Evolutionary conservation across 2,329 filamentous ascomycete genomes (phyloP).

Genomic region (Aspergillus sp.): DNA sequence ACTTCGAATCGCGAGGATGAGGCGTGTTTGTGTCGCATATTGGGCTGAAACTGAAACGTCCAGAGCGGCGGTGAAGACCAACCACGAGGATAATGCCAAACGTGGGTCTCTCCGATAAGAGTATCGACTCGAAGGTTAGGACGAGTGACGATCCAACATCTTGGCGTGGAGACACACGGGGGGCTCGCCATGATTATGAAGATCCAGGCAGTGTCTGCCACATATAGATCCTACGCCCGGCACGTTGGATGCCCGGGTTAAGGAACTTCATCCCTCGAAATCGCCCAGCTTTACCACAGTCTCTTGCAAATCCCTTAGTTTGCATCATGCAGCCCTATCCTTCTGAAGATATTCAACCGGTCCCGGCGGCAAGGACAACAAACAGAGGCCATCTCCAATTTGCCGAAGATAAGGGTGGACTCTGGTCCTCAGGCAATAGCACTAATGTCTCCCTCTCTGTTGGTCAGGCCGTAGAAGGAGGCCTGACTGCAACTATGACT

Average conservation of each 20-base stretch:
- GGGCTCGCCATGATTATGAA: background rate
- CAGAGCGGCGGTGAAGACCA: constrained; percentile 13
- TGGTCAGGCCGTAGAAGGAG: constrained; percentile 15
- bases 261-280: constrained; percentile 6
- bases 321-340: constrained; percentile 16
- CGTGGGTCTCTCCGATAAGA: constrained; percentile 3
- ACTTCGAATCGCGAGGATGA: background rate
- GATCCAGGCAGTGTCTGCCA: background rate
- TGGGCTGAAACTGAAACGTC: constrained; percentile 14
- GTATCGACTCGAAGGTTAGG: background rate
- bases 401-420: constrained; percentile 21
- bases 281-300: background rate
- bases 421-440: constrained; percentile 27
- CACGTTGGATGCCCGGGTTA: background rate
- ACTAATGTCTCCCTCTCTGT: constrained; percentile 28
- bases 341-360: constrained; percentile 9
- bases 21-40: background rate
- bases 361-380: constrained; percentile 14
- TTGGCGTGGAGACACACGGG: constrained; percentile 8
- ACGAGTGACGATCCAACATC: background rate
- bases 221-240: background rate
- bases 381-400: constrained; percentile 14
- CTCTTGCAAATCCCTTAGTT: background rate
- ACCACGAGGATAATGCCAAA: constrained; percentile 12
- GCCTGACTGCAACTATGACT: constrained; percentile 17